phyloP scores from a whole-genome alignment of 163 green algal genomes.

The Scenedesmus sp. region DNA sequence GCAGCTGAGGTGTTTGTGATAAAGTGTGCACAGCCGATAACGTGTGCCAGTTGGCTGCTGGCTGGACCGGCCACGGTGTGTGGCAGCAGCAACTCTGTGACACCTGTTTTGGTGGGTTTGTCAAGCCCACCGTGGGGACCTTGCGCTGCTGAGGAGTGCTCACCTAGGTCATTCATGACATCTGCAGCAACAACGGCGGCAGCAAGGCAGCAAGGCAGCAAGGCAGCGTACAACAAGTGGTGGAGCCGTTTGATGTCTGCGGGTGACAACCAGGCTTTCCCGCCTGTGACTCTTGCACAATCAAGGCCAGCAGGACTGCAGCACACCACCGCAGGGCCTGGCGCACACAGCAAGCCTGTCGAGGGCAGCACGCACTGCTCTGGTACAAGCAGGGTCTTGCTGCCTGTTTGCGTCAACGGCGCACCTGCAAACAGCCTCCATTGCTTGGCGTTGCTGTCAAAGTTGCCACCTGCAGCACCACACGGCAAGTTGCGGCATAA shows the following conservation, averaged over 20 bases:
- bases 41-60: not conserved
- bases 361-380: not conserved
- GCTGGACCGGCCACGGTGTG: not conserved
- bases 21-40: not conserved
- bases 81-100: not conserved
- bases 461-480: conserved; percentile 61
- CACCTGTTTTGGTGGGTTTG: not conserved
- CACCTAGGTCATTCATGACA: conserved; percentile 85
- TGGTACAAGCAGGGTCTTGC: not conserved
- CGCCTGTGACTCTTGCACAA: too few relatives aligned
- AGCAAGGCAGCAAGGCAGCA: not conserved
- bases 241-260: too few relatives aligned
- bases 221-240: not conserved
- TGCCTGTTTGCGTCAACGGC: not conserved
- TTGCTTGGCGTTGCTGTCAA: conserved; percentile 84
- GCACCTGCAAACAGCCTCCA: conserved; percentile 84
- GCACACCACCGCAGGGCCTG: not conserved
- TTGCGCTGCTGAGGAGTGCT: not conserved
- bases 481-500: not conserved
- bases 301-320: too few relatives aligned
- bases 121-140: not conserved
- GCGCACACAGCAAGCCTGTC: not conserved
- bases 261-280: too few relatives aligned
- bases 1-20: too few relatives aligned
- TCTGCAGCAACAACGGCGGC: conserved; percentile 56